These are phyloP conservation scores for Exophiala sp. DNA, from an alignment of 2,329 filamentous ascomycete species.

Conservation along the genomic window DNA sequence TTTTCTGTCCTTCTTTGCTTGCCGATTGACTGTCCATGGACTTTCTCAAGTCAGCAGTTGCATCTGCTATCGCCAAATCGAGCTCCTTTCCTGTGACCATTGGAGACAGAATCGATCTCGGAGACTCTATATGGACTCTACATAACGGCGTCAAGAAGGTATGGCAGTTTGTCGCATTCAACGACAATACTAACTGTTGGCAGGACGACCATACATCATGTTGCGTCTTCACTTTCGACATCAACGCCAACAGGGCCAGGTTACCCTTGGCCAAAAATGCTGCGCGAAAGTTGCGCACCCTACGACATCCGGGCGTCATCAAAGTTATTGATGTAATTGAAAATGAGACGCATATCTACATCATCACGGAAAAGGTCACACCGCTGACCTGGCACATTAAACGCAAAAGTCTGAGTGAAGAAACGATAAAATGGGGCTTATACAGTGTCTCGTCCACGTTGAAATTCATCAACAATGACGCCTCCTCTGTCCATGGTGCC, in stretches of 20 bases:
- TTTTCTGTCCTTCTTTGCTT: not conserved
- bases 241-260: slow-evolving; percentile 69
- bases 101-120: slow-evolving; percentile 84
- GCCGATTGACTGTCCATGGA: slow-evolving; percentile 59
- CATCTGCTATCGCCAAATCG: slow-evolving; percentile 91
- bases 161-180: not conserved
- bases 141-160: slow-evolving; percentile 91
- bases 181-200: too few relatives aligned
- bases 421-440: slow-evolving; percentile 95
- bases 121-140: slow-evolving; percentile 93
- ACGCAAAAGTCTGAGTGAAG: slow-evolving; percentile 77
- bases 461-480: slow-evolving; percentile 94
- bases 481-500: slow-evolving; percentile 81
- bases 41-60: slow-evolving; percentile 95
- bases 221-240: slow-evolving; percentile 95
- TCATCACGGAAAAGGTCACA: slow-evolving; percentile 84
- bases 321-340: slow-evolving; percentile 93
- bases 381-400: slow-evolving; percentile 87
- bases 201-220: slow-evolving; percentile 94
- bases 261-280: slow-evolving; percentile 88
- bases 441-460: slow-evolving; percentile 82
- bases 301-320: slow-evolving; percentile 90
- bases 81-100: slow-evolving; percentile 89
- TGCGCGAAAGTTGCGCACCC: slow-evolving; percentile 82
- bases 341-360: slow-evolving; percentile 93